phyloP scores from a whole-genome alignment of 225 moss, liverwort and hornwort genomes.

The Marchantia polymorpha region DNA sequence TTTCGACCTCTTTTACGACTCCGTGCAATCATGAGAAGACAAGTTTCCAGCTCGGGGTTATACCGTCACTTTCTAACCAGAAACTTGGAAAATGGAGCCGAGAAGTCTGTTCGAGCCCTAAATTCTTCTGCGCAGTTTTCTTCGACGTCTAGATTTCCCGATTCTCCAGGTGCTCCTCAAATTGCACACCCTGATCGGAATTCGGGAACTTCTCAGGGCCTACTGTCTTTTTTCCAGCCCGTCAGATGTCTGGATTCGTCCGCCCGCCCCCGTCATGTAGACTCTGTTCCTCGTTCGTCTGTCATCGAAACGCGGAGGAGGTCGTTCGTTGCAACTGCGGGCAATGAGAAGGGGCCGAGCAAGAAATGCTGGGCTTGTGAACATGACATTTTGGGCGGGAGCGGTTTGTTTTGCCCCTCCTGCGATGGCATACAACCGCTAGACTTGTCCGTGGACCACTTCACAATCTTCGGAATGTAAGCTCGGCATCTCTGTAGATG shows the following conservation, averaged over 20 bases:
- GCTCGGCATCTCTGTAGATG: not conserved
- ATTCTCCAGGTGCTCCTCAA: not conserved
- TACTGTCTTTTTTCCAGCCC: not conserved
- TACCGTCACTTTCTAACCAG: too few species aligned
- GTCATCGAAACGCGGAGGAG: not conserved
- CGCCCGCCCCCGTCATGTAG: not conserved
- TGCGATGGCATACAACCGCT: constrained; percentile 52
- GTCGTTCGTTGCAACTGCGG: not conserved
- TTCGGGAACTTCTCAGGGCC: not conserved
- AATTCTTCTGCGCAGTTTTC: not conserved
- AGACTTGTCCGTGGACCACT: constrained; percentile 62
- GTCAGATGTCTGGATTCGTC: not conserved
- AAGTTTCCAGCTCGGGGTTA: too few species aligned
- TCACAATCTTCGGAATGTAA: constrained; percentile 74
- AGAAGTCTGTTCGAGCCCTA: not conserved
- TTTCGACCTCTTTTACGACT: too few species aligned
- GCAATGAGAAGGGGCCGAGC: not conserved
- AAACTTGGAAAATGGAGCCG: not conserved
- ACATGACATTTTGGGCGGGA: constrained; percentile 10
- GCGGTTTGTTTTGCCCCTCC: constrained; percentile 33
- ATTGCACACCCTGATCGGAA: not conserved
- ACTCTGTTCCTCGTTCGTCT: not conserved
- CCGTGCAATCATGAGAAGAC: too few species aligned
- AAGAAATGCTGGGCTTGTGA: constrained; percentile 38
- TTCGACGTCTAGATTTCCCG: not conserved